phyloP scores from a whole-genome alignment of 345 rosid species.

The Excoecaria agallocha region DNA sequence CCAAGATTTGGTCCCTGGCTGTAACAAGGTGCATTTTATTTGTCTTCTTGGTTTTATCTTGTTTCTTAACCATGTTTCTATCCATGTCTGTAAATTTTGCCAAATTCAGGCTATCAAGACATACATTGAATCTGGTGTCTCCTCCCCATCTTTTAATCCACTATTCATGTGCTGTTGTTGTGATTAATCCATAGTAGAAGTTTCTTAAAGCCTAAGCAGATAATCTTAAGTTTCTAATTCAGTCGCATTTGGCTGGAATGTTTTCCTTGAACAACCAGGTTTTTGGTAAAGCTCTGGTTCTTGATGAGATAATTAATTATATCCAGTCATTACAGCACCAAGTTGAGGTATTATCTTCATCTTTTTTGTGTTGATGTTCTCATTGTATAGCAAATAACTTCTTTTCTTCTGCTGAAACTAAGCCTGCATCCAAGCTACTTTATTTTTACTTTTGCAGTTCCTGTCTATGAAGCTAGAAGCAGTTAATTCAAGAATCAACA shows the following conservation, averaged over 20 bases:
- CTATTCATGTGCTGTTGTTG: not conserved
- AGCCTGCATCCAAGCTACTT: slow-evolving; percentile 6
- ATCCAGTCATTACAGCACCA: slow-evolving; percentile 79
- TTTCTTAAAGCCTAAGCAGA: not conserved
- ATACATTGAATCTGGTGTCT: not conserved
- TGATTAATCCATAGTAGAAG: not conserved
- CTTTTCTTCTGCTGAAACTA: slow-evolving; percentile 10
- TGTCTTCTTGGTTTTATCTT: not conserved
- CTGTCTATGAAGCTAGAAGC: slow-evolving; percentile 35
- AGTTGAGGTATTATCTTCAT: slow-evolving; percentile 58
- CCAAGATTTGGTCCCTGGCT: slow-evolving; percentile 93
- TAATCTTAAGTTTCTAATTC: not conserved
- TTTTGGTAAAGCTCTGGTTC: slow-evolving; percentile 82
- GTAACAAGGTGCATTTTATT: slow-evolving; percentile 58
- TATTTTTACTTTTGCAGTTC: slow-evolving; percentile 26
- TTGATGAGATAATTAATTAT: slow-evolving; percentile 91
- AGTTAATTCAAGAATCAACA: slow-evolving; percentile 26
- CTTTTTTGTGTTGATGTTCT: not conserved
- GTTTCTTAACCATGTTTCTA: not conserved
- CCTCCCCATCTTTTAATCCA: not conserved
- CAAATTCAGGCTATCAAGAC: not conserved
- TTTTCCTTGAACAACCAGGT: slow-evolving; percentile 39
- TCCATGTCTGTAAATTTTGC: not conserved
- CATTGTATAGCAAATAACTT: not conserved
- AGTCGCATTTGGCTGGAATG: not conserved